Evolutionary conservation across 2,329 filamentous ascomycete genomes (phyloP), one percentile per base, ranked within the genome.

Genomic region (Magnaporthiopsis rhizophila): DNA sequence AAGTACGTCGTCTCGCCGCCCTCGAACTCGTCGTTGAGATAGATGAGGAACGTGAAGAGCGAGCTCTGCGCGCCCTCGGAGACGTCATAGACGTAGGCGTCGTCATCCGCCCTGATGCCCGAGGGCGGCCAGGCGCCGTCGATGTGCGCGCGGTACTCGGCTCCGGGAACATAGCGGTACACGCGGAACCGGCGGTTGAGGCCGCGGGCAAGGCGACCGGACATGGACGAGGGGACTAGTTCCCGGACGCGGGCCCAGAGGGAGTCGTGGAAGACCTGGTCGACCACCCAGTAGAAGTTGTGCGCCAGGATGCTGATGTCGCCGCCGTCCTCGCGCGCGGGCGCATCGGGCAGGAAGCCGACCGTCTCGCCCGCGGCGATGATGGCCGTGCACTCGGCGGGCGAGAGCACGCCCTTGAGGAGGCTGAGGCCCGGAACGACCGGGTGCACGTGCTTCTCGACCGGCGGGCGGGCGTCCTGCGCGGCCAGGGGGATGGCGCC

Each of bases 101-200:
- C 61, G 62, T 81, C 61, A 62, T 81, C 78, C 0, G 83, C 74
- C 1, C 81, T 74, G 59, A 90, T 86, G 2, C 86, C 86, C 0
- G 87, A 90, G 0, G 88, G 88, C 15, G 88, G 88, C 88, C 88
- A 91, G 0, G 88, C 88, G 9, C 88, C 88, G 68, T 91, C 80
- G 65, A 91, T 89, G 68, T 90, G 88, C 65, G 83, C 86, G 9
- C 88, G 78, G 69, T 91, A 91, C 71, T 90, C 88, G 0, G 88
- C 88, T 0, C 88, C 88, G 1, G 88, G 87, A 0, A 90, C 87
- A 65, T 91, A 91, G 69, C 88, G 80, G 67, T 91, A 91, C 0
- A 90, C 87, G 24, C 88, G 81, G 75, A 90, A 91, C 7, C 88
- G 82, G 1, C 88, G 79, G 69, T 91, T 91, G 64, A 91, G 77